These are phyloP conservation scores for Mycena leptocephala DNA, from an alignment of 768 basidiomycete genomes.

Conservation along the genomic window DNA sequence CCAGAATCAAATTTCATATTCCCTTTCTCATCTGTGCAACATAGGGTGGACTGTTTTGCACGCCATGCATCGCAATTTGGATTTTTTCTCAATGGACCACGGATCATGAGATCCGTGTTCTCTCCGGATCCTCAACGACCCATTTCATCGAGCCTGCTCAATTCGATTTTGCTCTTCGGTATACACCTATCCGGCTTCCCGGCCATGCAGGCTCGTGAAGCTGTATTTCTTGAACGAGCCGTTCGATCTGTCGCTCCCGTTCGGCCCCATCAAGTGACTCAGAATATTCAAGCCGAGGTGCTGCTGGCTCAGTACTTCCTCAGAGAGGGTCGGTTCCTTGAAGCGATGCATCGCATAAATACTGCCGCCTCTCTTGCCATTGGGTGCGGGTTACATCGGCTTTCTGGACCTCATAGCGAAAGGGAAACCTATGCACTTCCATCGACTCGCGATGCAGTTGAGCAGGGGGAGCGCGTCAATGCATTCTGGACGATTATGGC, in stretches of 20 bases:
- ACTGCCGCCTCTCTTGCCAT: slow-evolving; percentile 37
- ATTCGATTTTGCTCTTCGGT: slow-evolving; percentile 51
- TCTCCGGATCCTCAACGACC: slow-evolving; percentile 35
- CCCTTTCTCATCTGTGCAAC: not conserved
- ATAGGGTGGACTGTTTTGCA: slow-evolving; percentile 57
- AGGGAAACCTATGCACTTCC: slow-evolving; percentile 22
- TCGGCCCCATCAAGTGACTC: slow-evolving; percentile 52
- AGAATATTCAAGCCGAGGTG: slow-evolving; percentile 58
- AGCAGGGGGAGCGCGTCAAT: slow-evolving; percentile 55
- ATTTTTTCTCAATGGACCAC: slow-evolving; percentile 63
- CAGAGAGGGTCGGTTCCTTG: slow-evolving; percentile 29
- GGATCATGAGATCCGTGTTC: slow-evolving; percentile 47
- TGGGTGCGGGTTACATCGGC: slow-evolving; percentile 33
- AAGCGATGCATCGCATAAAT: slow-evolving; percentile 40
- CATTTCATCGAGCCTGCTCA: slow-evolving; percentile 44
- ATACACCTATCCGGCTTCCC: slow-evolving; percentile 43
- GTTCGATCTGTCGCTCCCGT: slow-evolving; percentile 32
- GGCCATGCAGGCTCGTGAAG: slow-evolving; percentile 43
- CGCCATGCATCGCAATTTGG: slow-evolving; percentile 60
- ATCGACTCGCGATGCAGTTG: slow-evolving; percentile 46
- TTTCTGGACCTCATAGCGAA: not conserved
- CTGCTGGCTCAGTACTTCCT: slow-evolving; percentile 52
- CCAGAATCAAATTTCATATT: not conserved
- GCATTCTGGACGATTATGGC: slow-evolving; percentile 57
- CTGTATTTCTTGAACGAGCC: slow-evolving; percentile 52